Evolutionary conservation across 257 asterid species (phyloP).

Genomic region (Galeopsis tetrahit): DNA sequence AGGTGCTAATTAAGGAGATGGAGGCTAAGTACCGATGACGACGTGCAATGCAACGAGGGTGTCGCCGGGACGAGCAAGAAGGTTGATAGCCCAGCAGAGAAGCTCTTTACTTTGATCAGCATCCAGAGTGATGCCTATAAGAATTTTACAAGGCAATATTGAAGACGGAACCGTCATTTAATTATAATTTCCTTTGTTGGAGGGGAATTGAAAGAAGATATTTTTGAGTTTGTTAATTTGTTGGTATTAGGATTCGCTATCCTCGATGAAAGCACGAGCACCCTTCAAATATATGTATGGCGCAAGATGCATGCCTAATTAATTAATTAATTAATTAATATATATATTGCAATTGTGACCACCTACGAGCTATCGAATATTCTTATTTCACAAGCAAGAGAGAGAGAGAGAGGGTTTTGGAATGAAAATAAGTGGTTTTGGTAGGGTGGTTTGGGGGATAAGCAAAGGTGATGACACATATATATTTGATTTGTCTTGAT

Average conservation of each 20-base stretch:
- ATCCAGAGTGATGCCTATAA: slow-evolving; percentile 70
- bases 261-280: slow-evolving; percentile 20
- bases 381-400: slow-evolving; percentile 61
- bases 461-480: slow-evolving; percentile 70
- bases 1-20: not conserved
- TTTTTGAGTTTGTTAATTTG: slow-evolving; percentile 25
- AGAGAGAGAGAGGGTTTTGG: slow-evolving; percentile 27
- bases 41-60: slow-evolving; percentile 69
- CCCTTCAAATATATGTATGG: slow-evolving; percentile 40
- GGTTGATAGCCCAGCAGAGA: slow-evolving; percentile 60
- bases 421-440: slow-evolving; percentile 58
- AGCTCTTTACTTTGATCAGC: slow-evolving; percentile 60
- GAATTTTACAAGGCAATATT: slow-evolving; percentile 52
- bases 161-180: no score
- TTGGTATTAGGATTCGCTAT: slow-evolving; percentile 24
- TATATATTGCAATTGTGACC: slow-evolving; percentile 36
- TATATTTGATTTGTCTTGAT: slow-evolving; percentile 67
- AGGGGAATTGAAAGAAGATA: slow-evolving; percentile 12
- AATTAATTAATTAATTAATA: slow-evolving; percentile 29
- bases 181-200: not conserved
- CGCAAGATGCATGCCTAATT: slow-evolving; percentile 33
- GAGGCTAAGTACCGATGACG: slow-evolving; percentile 56
- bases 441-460: slow-evolving; percentile 79
- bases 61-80: slow-evolving; percentile 70
- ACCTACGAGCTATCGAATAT: slow-evolving; percentile 43